Percentiles rank a stretch among this genome's conserved stretches.
Conservation (phyloP, 2,329 filamentous ascomycete species). For the Trichoderma sp. region DNA sequence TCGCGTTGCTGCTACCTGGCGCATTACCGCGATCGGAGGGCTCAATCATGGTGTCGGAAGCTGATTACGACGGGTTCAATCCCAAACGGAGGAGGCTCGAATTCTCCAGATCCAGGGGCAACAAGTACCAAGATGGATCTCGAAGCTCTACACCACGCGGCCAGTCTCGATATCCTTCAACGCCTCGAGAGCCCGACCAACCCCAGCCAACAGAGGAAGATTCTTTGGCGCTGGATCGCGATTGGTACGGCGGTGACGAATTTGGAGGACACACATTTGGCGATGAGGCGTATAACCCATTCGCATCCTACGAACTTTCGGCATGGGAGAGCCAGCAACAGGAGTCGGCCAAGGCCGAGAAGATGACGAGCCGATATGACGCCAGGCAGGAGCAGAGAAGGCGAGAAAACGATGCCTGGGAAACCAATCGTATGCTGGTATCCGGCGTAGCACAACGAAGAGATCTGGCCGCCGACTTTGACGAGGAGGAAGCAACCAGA, state of each 20-base stretch:
- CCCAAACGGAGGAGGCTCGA: slow-evolving; percentile 41
- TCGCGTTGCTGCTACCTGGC: slow-evolving; percentile 7
- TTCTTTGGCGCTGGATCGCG: slow-evolving; percentile 73
- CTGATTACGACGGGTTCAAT: slow-evolving; percentile 39
- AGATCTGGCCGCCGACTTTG: slow-evolving; percentile 78
- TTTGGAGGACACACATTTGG: slow-evolving; percentile 78
- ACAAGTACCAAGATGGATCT: slow-evolving; percentile 33
- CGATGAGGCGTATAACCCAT: slow-evolving; percentile 90
- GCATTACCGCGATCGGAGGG: slow-evolving; percentile 1
- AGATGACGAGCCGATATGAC: slow-evolving; percentile 68
- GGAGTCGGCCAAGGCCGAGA: slow-evolving; percentile 73
- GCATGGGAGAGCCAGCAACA: slow-evolving; percentile 75
- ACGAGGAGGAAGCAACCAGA: slow-evolving; percentile 85
- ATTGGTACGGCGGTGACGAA: slow-evolving; percentile 91
- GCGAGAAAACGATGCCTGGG: slow-evolving; percentile 96
- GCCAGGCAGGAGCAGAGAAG: slow-evolving; percentile 80
- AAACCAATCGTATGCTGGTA: slow-evolving; percentile 96
- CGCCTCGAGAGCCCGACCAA: slow-evolving; percentile 41
- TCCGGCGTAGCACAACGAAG: slow-evolving; percentile 90
- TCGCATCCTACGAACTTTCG: slow-evolving; percentile 71
- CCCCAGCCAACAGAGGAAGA: slow-evolving; percentile 67
- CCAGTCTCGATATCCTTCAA: slow-evolving; percentile 42
- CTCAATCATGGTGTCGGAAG: slow-evolving; percentile 35
- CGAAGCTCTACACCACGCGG: slow-evolving; percentile 35
- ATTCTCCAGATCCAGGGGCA: slow-evolving; percentile 28